These are phyloP conservation scores for Coriolopsis trogii DNA, from an alignment of 1,284 basidiomycete species.

Conservation along the genomic window DNA sequence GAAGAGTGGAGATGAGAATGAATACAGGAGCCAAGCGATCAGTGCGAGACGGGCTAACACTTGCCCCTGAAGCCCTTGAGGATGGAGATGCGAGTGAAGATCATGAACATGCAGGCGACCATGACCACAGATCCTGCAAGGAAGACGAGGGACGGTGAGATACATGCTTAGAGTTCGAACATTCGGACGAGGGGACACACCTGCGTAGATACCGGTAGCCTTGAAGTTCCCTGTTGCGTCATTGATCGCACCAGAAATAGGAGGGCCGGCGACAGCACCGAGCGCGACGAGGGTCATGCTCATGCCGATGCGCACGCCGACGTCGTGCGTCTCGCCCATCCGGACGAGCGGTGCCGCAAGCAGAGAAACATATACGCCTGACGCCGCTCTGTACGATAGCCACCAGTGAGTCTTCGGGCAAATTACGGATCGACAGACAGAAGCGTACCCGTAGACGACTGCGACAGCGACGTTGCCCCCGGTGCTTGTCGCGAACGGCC, in stretches of 20 bases:
- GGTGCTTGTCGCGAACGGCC: constrained; percentile 53
- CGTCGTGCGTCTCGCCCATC: constrained; percentile 60
- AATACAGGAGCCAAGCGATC: too few relatives aligned
- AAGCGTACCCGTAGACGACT: constrained; percentile 52
- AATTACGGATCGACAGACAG: not conserved
- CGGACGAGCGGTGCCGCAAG: constrained; percentile 57
- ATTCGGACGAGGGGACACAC: constrained; percentile 30
- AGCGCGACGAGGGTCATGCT: constrained; percentile 52
- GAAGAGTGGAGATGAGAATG: too few relatives aligned
- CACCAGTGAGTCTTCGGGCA: not conserved
- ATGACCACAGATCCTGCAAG: constrained; percentile 17
- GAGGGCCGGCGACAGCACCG: constrained; percentile 55
- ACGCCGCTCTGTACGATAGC: constrained; percentile 42
- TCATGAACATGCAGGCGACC: constrained; percentile 14
- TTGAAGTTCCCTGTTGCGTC: constrained; percentile 46
- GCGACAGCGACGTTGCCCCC: constrained; percentile 48
- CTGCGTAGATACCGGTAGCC: constrained; percentile 64
- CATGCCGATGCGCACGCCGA: constrained; percentile 63
- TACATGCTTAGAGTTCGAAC: not conserved
- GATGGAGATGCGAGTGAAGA: constrained; percentile 12
- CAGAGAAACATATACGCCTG: constrained; percentile 60
- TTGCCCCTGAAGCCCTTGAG: constrained; percentile 18
- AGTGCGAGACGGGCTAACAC: constrained; percentile 2
- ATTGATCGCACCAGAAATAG: constrained; percentile 61
- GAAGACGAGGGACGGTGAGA: not conserved